Evolutionary conservation across 2,329 filamentous ascomycete species (phyloP), one percentile per base, ranked within the genome.

Genomic region (Cadophora malorum): DNA sequence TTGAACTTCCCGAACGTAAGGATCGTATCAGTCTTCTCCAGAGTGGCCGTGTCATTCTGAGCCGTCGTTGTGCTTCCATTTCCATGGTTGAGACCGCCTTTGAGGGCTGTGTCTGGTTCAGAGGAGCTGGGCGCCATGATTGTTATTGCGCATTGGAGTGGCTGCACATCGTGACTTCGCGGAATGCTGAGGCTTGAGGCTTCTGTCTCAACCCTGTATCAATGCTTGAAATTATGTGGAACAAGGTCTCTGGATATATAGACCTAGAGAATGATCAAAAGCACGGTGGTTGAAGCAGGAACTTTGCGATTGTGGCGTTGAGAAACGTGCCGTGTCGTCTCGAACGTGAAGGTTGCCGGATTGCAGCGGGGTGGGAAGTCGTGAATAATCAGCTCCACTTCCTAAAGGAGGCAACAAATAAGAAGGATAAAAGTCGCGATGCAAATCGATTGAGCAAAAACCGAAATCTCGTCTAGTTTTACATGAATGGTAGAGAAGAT

Each of bases 1-100:
- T 74, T 78, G n/a, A 78, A 67, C 64, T 61, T 74, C 41, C 76
- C 76, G 62, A 77, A 68, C 33, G 63, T 78, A 3, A 67, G 67
- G 19, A 75, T 67, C 4, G 63, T 67, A 56, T 73, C 71, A 2
- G 63, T 56, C 41, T 61, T 56, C 21, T 72, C 69, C 14, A 67
- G 23, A 38, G 56, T 63, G n/a, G 55, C 38, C 10, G 10, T 14
- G 14, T 69, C 65, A 38, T 56, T 68, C 63, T 49, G 64, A 1
- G 21, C 59, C 4, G 33, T 25, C 21, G 52, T 35, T 31, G 41
- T 49, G 25, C 8, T 49, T 49, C 41, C 28, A n/a, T 49, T 62
- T 10, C 41, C 25, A 16, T 33, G 1, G 59, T 6, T 21, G 45
- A 14, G 45, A 49, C 41, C 25, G 23, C 41, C 23, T 16, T 28